A percentile compares a stretch with the other conserved stretches of the same genome.
These are phyloP conservation scores for Linaria vulgaris DNA, from an alignment of 257 asterid genomes.

Conservation along the genomic window DNA sequence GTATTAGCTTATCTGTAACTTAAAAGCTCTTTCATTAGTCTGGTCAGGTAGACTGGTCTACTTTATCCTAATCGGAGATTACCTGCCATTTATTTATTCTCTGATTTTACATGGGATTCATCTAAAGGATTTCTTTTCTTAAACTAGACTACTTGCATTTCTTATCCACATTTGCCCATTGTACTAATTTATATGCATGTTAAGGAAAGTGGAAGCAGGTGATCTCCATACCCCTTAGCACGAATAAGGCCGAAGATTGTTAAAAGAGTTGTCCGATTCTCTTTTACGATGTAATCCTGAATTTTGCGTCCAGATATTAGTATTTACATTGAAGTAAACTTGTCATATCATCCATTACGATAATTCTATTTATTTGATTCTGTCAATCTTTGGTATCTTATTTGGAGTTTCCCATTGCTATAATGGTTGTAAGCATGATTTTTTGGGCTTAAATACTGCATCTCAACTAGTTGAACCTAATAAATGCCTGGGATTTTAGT, in stretches of 20 bases:
- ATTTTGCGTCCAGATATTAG: not conserved
- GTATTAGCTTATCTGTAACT: not conserved
- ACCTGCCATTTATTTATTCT: not conserved
- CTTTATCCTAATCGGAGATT: not conserved
- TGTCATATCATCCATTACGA: not conserved
- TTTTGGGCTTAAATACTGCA: slow-evolving; percentile 35
- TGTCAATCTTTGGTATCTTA: slow-evolving; percentile 6
- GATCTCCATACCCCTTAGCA: not conserved
- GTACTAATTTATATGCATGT: not conserved
- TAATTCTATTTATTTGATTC: slow-evolving; percentile 2
- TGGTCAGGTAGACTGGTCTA: slow-evolving; percentile 8
- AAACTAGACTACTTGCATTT: not conserved
- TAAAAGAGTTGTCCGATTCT: not conserved
- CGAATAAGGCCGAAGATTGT: not conserved
- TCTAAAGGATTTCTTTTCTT: not conserved
- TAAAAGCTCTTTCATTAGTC: not conserved
- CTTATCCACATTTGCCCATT: slow-evolving; percentile 1
- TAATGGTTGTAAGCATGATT: slow-evolving; percentile 4
- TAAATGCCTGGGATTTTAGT: slow-evolving; percentile 30
- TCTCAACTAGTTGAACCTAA: slow-evolving; percentile 47
- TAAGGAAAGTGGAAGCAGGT: not conserved
- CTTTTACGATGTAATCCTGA: not conserved
- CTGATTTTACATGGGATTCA: not conserved
- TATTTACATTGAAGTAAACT: too few species aligned
- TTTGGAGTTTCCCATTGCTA: slow-evolving; percentile 13